These are phyloP conservation scores for Ascochyta fabae DNA, from an alignment of 2,329 filamentous ascomycete genomes.

Conservation along the genomic window DNA sequence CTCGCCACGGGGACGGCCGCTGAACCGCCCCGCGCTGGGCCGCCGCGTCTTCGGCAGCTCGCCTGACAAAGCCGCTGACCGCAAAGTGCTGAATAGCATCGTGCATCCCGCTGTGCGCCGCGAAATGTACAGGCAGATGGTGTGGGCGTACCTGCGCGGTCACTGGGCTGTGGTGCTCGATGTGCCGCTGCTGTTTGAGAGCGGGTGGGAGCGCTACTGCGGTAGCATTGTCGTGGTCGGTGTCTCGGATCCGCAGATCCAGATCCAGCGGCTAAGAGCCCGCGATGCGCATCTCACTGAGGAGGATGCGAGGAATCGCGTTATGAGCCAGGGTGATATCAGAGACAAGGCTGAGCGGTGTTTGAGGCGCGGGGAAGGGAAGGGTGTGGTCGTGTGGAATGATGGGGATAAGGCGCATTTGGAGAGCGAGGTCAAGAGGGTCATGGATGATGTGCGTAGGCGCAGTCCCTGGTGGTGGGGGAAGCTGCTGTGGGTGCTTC, in stretches of 20 bases:
- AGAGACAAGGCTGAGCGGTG: constrained; percentile 80
- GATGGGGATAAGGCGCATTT: constrained; percentile 77
- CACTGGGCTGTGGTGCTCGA: constrained; percentile 91
- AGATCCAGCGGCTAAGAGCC: constrained; percentile 78
- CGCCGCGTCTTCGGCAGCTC: constrained; percentile 83
- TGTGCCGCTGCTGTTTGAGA: constrained; percentile 90
- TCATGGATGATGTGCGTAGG: constrained; percentile 67
- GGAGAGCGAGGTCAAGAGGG: constrained; percentile 68
- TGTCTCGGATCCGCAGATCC: constrained; percentile 77
- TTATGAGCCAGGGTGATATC: constrained; percentile 86
- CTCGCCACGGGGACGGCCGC: constrained; percentile 69
- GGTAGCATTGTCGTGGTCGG: constrained; percentile 87
- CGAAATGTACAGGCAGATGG: constrained; percentile 78
- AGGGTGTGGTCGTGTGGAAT: constrained; percentile 89
- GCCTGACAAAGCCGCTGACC: constrained; percentile 72
- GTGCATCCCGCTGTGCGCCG: constrained; percentile 88
- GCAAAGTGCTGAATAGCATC: constrained; percentile 82
- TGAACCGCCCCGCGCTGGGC: constrained; percentile 88
- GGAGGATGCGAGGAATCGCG: constrained; percentile 88
- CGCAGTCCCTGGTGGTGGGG: constrained; percentile 84
- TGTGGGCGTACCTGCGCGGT: constrained; percentile 75
- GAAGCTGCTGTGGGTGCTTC: constrained; percentile 70
- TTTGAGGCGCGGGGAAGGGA: constrained; percentile 65
- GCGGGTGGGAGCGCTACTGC: constrained; percentile 82
- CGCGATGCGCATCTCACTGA: constrained; percentile 78